Percentiles rank a stretch among this genome's conserved stretches.
Evolutionary conservation across 768 basidiomycete genomes (phyloP).

Genomic region (Gymnopilus dilepis): DNA sequence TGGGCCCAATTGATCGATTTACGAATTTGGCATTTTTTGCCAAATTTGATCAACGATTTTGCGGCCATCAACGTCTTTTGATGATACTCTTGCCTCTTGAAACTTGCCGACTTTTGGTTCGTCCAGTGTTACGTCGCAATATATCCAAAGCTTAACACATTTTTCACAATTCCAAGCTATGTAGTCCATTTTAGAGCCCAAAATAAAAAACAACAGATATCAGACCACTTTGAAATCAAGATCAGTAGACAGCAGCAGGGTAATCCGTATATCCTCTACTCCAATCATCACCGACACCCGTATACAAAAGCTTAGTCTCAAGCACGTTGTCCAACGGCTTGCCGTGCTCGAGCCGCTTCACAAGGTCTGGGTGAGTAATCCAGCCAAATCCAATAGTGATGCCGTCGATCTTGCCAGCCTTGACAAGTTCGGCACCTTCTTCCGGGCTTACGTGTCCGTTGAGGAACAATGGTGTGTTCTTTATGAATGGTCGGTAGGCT

Average conservation of each 20-base stretch:
- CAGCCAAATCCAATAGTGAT: not conserved
- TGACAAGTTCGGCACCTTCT: not conserved
- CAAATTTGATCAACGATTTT: no score
- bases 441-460: not conserved
- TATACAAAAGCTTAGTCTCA: not conserved
- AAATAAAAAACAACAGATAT: no score
- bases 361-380: not conserved
- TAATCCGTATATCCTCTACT: not conserved
- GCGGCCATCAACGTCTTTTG: no score
- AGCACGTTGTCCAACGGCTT: conserved; percentile 6
- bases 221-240: no score
- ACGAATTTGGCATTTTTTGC: no score
- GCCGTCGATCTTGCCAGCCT: not conserved
- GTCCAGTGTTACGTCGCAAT: no score
- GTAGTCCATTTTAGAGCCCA: no score
- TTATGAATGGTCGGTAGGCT: not conserved
- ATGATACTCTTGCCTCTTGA: no score
- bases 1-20: no score
- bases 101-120: no score
- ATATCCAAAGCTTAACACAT: no score
- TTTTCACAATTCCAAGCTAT: no score
- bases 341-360: not conserved
- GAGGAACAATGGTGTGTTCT: not conserved
- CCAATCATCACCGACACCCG: not conserved
- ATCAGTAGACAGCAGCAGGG: not conserved